Percentiles rank a stretch among this genome's conserved stretches.
Conservation (phyloP, 2,329 filamentous ascomycete species). For the Beauveria bassiana region DNA sequence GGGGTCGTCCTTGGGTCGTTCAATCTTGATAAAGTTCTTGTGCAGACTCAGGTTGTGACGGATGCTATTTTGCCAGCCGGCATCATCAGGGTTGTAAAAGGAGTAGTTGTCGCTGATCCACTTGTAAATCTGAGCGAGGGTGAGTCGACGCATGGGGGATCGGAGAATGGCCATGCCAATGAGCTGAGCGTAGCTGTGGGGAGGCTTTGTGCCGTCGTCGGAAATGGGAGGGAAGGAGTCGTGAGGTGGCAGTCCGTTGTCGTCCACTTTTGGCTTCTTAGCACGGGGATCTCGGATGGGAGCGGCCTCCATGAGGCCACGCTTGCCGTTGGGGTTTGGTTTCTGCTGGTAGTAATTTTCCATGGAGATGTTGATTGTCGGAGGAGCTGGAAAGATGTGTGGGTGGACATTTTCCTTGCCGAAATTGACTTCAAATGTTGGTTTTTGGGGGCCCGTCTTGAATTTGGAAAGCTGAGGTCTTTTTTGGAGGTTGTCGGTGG, state of each 20-base stretch:
- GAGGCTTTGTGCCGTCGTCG: conserved; percentile 83
- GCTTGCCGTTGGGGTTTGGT: conserved; percentile 43
- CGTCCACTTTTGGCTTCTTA: conserved; percentile 63
- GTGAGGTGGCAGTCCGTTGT: conserved; percentile 54
- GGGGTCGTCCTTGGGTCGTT: conserved; percentile 91
- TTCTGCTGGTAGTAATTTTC: conserved; percentile 48
- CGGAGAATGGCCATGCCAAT: conserved; percentile 96
- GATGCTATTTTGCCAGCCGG: conserved; percentile 98
- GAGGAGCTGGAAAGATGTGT: conserved; percentile 40
- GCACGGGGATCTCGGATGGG: conserved; percentile 61
- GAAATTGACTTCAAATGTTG: conserved; percentile 34
- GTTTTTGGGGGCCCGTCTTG: conserved; percentile 49
- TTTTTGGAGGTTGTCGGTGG: conserved; percentile 63
- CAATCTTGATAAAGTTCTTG: conserved; percentile 93
- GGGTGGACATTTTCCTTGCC: conserved; percentile 53
- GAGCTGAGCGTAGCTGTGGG: conserved; percentile 86
- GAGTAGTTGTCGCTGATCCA: conserved; percentile 96
- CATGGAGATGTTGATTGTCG: conserved; percentile 40
- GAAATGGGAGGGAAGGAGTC: conserved; percentile 73
- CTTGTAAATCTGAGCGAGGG: conserved; percentile 93
- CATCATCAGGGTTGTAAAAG: conserved; percentile 77
- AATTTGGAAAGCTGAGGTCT: conserved; percentile 53
- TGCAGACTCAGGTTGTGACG: conserved; percentile 95
- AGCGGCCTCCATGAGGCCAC: conserved; percentile 63
- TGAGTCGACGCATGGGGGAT: conserved; percentile 74